Evolutionary conservation across 139 green algal species (phyloP), one percentile per base, ranked within the genome.

Genomic region (Spirogloea muscicola): DNA sequence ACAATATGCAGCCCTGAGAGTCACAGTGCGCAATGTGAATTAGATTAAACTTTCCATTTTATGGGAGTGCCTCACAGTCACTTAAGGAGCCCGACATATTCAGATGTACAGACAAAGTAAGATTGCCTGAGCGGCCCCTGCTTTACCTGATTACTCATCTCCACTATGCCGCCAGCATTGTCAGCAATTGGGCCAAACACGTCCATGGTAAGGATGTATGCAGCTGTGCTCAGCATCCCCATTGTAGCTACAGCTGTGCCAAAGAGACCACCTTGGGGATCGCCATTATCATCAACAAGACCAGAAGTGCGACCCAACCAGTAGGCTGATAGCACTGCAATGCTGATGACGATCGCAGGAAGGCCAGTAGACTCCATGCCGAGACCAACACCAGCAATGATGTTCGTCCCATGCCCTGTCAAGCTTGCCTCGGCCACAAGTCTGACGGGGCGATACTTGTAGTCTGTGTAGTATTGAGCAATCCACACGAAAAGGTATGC

Each of bases 151-250:
- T 83, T 16, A 21, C 68, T 79, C 88, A 93, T 92, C 74, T 92
- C 88, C 18, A 86, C 88, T 51, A 92, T 90, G n/a, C 88, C 88
- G 16, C 88, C 88, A 1, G 88, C 88, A 58, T 92, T 92, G 79
- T 93, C 88, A 0, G 80, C 74, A 42, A 92, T 89, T 33, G 88
- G 88, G 34, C 88, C 88, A 51, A 87, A 91, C 4, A 87, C 76
- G 42, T 92, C 88, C 67, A 86, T 91, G 36, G 88, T 81, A 9
- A 92, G 72, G 27, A 85, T 71, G 57, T 86, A 86, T 16, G 68
- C 87, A 9, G 80, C 75, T 0, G 86, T 91, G 67, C 49, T 79
- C 0, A 92, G 73, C 88, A 92, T 91, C 9, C 86, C 88, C 69
- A 86, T 86, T 13, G 77, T 84, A 25, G 81, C 81, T 3, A 86